A percentile compares a stretch with the other conserved stretches of the same genome.
phyloP scores from a whole-genome alignment of 2,329 filamentous ascomycete species.

The Cercospora zeina region DNA sequence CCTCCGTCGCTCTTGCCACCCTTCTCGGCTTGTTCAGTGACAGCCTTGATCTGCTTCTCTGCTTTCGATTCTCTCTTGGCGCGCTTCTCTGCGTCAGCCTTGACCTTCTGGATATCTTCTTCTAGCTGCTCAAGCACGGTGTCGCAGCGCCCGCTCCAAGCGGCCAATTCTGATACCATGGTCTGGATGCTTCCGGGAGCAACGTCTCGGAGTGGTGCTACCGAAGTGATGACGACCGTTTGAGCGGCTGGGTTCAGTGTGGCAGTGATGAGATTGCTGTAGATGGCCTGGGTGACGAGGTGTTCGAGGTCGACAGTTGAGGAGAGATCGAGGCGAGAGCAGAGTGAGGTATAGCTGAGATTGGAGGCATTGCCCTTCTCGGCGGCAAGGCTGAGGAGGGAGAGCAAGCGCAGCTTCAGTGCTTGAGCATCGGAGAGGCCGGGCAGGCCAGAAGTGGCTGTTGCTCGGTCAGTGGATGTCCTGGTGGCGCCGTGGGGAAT shows the following conservation, averaged over 20 bases:
- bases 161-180: conserved; percentile 67
- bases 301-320: conserved; percentile 73
- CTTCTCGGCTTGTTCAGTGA: conserved; percentile 32
- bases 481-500: neutral
- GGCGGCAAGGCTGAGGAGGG: conserved; percentile 76
- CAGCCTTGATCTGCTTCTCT: conserved; percentile 43
- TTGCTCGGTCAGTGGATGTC: conserved; percentile 27
- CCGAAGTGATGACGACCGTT: conserved; percentile 72
- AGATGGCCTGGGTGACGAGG: conserved; percentile 83
- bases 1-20: conserved; percentile 15
- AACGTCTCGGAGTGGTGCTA: conserved; percentile 84
- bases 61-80: conserved; percentile 48
- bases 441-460: conserved; percentile 61
- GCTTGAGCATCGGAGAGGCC: conserved; percentile 69
- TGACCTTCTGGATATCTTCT: conserved; percentile 68
- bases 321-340: conserved; percentile 64
- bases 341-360: conserved; percentile 72
- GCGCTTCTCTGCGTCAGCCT: conserved; percentile 46
- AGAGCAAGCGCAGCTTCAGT: conserved; percentile 86
- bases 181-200: conserved; percentile 68
- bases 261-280: conserved; percentile 76
- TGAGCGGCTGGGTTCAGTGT: conserved; percentile 78
- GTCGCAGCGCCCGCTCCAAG: conserved; percentile 79
- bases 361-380: conserved; percentile 50
- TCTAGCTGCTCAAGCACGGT: conserved; percentile 74